These are phyloP conservation scores for Neurospora intermedia DNA, from an alignment of 495 filamentous ascomycete genomes.

Conservation along the genomic window DNA sequence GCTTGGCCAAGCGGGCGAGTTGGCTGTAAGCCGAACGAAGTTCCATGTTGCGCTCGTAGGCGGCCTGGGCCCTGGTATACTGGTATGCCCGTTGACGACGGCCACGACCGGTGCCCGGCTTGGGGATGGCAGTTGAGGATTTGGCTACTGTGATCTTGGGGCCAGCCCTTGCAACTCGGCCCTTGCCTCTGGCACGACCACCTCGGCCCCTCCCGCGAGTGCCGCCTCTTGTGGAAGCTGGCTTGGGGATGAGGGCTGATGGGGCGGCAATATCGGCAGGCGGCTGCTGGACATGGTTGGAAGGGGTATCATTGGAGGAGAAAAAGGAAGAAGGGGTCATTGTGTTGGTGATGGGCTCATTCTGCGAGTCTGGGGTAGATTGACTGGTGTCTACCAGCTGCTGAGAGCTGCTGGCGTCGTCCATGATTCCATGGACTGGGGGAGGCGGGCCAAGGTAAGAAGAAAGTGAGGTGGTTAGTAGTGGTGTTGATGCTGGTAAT, in stretches of 20 bases:
- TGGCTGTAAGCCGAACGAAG: conserved; percentile 28
- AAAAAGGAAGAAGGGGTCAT: background rate
- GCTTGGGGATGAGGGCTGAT: background rate
- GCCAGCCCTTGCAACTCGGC: conserved; percentile 23
- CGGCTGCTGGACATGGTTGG: background rate
- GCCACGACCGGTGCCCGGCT: conserved; percentile 23
- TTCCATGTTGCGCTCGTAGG: conserved; percentile 34
- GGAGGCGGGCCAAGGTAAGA: conserved; percentile 3
- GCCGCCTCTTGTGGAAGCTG: background rate
- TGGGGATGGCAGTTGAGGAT: background rate
- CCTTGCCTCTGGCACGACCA: conserved; percentile 13
- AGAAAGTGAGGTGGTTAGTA: background rate
- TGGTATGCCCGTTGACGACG: conserved; percentile 34
- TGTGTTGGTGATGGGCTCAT: background rate
- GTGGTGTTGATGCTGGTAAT: background rate
- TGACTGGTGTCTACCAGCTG: conserved; percentile 13
- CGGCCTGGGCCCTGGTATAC: conserved; percentile 29
- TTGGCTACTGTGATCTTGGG: conserved; percentile 11
- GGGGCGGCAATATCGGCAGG: background rate
- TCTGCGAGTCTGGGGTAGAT: background rate
- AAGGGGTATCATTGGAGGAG: background rate
- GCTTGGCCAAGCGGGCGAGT: conserved; percentile 29
- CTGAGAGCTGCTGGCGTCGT: conserved; percentile 11
- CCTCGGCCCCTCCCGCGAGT: conserved; percentile 20
- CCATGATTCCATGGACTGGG: conserved; percentile 21